Percentiles rank a stretch among this genome's conserved stretches.
Evolutionary conservation across 2,329 filamentous ascomycete species (phyloP).

Genomic region (Neurospora sp.): DNA sequence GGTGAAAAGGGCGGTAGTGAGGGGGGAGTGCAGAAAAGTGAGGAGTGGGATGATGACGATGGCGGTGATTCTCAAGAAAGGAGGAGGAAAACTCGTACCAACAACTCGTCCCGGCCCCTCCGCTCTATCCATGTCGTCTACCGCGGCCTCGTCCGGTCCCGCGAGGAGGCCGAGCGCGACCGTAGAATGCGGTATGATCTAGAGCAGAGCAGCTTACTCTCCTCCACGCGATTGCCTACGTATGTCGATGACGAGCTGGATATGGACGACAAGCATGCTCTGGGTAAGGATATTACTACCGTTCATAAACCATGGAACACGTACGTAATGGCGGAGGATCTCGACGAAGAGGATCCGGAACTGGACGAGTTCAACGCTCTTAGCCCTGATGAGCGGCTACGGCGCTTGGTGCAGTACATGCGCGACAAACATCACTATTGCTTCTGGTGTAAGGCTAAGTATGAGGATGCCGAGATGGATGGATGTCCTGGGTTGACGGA

Average conservation of each 20-base stretch:
- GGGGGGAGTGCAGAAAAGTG: conserved; percentile 2
- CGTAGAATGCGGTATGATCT: conserved; percentile 54
- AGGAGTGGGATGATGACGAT: conserved; percentile 9
- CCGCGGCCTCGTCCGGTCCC: conserved; percentile 60
- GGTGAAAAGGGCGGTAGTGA: conserved; percentile 6
- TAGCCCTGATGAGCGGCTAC: conserved; percentile 54
- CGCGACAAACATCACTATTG: conserved; percentile 70
- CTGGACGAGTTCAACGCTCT: conserved; percentile 69
- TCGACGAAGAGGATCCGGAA: conserved; percentile 72
- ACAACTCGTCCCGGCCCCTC: conserved; percentile 38
- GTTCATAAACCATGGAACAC: conserved; percentile 27
- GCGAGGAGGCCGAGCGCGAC: conserved; percentile 62
- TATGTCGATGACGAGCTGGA: conserved; percentile 63
- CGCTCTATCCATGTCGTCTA: conserved; percentile 69
- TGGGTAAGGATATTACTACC: conserved; percentile 39
- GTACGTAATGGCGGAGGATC: conserved; percentile 53
- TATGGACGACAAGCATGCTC: conserved; percentile 58
- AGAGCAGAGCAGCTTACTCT: conserved; percentile 43
- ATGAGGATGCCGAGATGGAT: conserved; percentile 65
- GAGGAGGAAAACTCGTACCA: conserved; percentile 15
- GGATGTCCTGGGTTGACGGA: conserved; percentile 82
- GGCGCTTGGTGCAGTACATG: conserved; percentile 56
- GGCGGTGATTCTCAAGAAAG: conserved; percentile 13
- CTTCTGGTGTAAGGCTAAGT: conserved; percentile 90
- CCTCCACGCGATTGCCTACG: conserved; percentile 43